Evolutionary conservation across 805 yeast species (phyloP).

Genomic region (Barnettozyma californica): DNA sequence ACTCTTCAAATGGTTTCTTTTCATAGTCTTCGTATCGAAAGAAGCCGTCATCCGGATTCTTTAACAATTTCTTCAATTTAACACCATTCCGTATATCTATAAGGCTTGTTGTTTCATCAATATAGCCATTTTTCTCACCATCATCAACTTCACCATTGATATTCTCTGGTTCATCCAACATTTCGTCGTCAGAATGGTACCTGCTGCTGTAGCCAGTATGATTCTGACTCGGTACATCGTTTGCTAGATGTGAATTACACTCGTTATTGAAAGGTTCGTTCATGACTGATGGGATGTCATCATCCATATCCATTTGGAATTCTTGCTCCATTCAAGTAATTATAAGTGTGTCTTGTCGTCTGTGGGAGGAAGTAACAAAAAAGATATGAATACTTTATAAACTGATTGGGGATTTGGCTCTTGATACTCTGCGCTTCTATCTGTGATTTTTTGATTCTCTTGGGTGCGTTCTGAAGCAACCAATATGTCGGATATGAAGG

Average conservation of each 20-base stretch:
- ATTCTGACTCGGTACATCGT: not conserved
- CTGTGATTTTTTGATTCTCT: not conserved
- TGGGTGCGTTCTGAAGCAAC: not conserved
- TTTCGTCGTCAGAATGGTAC: slow-evolving; percentile 19
- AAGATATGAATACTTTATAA: too few species aligned
- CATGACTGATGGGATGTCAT: not conserved
- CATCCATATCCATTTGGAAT: slow-evolving; percentile 12
- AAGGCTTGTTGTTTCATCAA: not conserved
- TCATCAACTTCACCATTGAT: not conserved
- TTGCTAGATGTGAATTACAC: not conserved
- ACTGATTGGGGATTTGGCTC: not conserved
- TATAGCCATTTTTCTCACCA: slow-evolving; percentile 8
- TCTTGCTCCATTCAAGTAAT: slow-evolving; percentile 8
- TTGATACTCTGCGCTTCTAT: not conserved
- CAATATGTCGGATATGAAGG: not conserved
- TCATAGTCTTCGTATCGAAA: slow-evolving; percentile 13
- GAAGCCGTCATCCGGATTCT: slow-evolving; percentile 6
- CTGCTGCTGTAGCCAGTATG: slow-evolving; percentile 3
- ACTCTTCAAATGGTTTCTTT: slow-evolving; percentile 22
- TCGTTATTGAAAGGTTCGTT: not conserved
- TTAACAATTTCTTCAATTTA: slow-evolving; percentile 20
- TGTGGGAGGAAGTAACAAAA: not conserved
- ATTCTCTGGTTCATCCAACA: slow-evolving; percentile 10
- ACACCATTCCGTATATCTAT: not conserved
- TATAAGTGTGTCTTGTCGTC: not conserved